phyloP scores from a whole-genome alignment of 2,329 filamentous ascomycete species.

The Colletotrichum shisoi region DNA sequence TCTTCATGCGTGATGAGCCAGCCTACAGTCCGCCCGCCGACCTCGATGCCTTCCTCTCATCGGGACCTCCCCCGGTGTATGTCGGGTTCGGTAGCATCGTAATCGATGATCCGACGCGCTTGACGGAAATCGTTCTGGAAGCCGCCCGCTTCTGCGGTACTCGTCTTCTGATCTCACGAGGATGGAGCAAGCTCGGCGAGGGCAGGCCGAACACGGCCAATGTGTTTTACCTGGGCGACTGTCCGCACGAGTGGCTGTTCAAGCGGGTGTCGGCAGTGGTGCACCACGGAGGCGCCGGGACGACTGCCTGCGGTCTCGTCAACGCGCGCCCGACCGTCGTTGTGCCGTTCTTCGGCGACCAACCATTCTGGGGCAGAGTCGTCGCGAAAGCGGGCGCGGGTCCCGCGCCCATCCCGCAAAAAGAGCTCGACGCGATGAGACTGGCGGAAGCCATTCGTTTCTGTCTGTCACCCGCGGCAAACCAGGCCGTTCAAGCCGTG shows the following conservation, averaged over 20 bases:
- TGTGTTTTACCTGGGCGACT: slow-evolving; percentile 62
- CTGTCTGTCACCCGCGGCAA: slow-evolving; percentile 46
- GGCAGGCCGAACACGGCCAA: slow-evolving; percentile 19
- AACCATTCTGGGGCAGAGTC: slow-evolving; percentile 56
- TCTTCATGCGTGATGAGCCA: slow-evolving; percentile 68
- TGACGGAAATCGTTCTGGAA: slow-evolving; percentile 53
- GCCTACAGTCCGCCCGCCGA: slow-evolving; percentile 63
- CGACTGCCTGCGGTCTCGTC: slow-evolving; percentile 62
- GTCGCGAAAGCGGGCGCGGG: slow-evolving; percentile 50
- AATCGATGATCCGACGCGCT: slow-evolving; percentile 52
- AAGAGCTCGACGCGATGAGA: slow-evolving; percentile 46
- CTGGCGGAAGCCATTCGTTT: slow-evolving; percentile 49
- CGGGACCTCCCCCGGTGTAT: slow-evolving; percentile 54
- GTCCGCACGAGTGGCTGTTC: slow-evolving; percentile 67
- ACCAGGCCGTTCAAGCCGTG: slow-evolving; percentile 46
- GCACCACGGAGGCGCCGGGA: slow-evolving; percentile 68
- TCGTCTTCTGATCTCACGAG: slow-evolving; percentile 59
- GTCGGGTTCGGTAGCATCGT: slow-evolving; percentile 61
- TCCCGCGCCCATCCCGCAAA: slow-evolving; percentile 48
- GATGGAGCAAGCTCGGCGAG: slow-evolving; percentile 42
- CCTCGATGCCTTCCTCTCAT: slow-evolving; percentile 55
- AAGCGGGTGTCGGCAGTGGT: slow-evolving; percentile 62
- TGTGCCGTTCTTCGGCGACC: slow-evolving; percentile 61
- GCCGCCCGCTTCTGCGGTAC: slow-evolving; percentile 53
- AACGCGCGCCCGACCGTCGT: slow-evolving; percentile 61